Evolutionary conservation across 768 basidiomycete species (phyloP), one percentile per base, ranked within the genome.

Genomic region (Calocera viscosa): DNA sequence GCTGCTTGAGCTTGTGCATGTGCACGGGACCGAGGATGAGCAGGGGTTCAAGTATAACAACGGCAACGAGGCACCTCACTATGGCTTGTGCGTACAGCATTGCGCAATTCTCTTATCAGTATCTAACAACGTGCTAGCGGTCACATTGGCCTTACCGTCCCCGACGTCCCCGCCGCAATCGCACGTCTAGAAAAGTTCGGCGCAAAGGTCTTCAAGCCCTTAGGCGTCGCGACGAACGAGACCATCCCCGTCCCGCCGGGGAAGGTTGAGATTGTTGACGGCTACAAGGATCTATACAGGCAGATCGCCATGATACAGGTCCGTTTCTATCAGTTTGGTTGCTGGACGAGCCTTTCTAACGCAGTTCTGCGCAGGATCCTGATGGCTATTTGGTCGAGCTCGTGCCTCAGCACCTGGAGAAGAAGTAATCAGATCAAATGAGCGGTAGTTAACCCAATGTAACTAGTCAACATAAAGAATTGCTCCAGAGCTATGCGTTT

Each of bases 231-330:
- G 24, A 60, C 53, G 30, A 60, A 60, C 53, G 53, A 60, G 53
- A 60, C 53, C 14, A 60, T 60, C 53, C 53, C 53, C 26, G 30
- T 60, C 11, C 53, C 53, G 53, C 26, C 24, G 5, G 53, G 53
- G 30, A 60, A 60, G 22, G 53, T 60, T 2, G 53, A 60, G 53
- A 60, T 60, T 26, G 53, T 60, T 2, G 53, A 60, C 5, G 53
- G 53, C 7, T 60, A 28, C 26, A 60, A 60, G 53, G 53, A 60
- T 11, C 14, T 60, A 3, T 60, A 60, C 22, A 12, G 26, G 53
- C 53, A 60, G 53, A 60, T 60, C 53, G 53, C 53, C 2, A 60
- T 60, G 53, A 60, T 60, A 11, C 53, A 49, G 49, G 49, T 49
- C 8, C 10, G 49, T 49, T 49, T 49, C n/a, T n/a, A n/a, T n/a